Conservation (phyloP, 1,284 basidiomycete species). For the Irpex lacteus region DNA sequence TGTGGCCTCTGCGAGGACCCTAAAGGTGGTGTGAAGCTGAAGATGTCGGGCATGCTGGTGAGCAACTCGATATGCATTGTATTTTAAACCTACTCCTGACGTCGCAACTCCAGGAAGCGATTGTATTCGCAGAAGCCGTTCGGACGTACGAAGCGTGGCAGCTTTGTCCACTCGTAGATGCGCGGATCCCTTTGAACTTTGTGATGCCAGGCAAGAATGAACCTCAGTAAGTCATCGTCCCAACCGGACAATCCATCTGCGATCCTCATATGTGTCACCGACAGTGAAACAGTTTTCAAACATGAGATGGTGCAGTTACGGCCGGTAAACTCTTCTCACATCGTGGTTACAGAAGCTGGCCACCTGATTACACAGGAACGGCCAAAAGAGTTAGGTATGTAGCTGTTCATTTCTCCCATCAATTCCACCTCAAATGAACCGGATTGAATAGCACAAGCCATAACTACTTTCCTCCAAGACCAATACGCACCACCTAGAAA, state of each 20-base stretch:
- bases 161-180: slow-evolving; percentile 41
- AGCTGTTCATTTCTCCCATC: not conserved
- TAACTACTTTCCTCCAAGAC: slow-evolving; percentile 19
- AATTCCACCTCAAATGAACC: not conserved
- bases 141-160: slow-evolving; percentile 45
- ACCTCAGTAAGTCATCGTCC: slow-evolving; percentile 9
- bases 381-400: slow-evolving; percentile 24
- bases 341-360: slow-evolving; percentile 49
- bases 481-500: slow-evolving; percentile 12
- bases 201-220: slow-evolving; percentile 42
- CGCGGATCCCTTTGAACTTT: slow-evolving; percentile 50
- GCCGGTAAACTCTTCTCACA: slow-evolving; percentile 55
- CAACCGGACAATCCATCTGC: not conserved
- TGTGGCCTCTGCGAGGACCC: slow-evolving; percentile 51
- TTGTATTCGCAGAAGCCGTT: slow-evolving; percentile 46
- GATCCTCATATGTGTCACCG: not conserved
- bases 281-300: slow-evolving; percentile 36
- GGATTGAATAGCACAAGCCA: slow-evolving; percentile 16
- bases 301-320: slow-evolving; percentile 57
- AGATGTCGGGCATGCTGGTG: slow-evolving; percentile 55
- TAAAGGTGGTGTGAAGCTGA: slow-evolving; percentile 46
- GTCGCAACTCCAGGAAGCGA: slow-evolving; percentile 41
- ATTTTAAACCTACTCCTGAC: not conserved
- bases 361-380: slow-evolving; percentile 45
- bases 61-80: not conserved